Evolutionary conservation across 1,284 basidiomycete species (phyloP).

Genomic region (Cerioporus squamosus): DNA sequence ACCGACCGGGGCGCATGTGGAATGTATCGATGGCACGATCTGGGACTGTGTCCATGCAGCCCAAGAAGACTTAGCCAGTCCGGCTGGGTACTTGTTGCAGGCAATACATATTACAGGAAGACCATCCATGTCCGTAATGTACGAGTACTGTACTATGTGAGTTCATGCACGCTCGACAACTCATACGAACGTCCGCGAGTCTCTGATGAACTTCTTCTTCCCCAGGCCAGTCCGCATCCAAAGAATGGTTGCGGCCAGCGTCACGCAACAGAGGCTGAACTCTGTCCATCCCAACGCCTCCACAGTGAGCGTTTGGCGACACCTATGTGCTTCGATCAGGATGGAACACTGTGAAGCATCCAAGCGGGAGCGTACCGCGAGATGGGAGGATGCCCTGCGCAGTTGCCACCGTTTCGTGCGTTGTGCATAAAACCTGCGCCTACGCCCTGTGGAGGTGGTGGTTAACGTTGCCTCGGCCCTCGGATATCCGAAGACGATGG

Average conservation of each 20-base stretch:
- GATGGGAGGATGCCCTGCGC: constrained; percentile 54
- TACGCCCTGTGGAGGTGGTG: constrained; percentile 49
- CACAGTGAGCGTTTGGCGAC: constrained; percentile 71
- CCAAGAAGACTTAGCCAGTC: too few species aligned
- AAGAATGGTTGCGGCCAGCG: constrained; percentile 58
- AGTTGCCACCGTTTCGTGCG: constrained; percentile 61
- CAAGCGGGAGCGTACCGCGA: constrained; percentile 45
- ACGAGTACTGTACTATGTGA: too few species aligned
- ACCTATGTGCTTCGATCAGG: constrained; percentile 42
- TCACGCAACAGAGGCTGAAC: constrained; percentile 66
- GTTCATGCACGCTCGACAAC: background rate
- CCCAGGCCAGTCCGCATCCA: constrained; percentile 55
- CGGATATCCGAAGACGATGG: too few species aligned
- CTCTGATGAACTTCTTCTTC: constrained; percentile 49
- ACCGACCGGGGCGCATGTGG: too few species aligned
- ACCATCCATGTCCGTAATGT: background rate
- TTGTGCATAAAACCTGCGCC: constrained; percentile 68
- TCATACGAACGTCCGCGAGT: constrained; percentile 47
- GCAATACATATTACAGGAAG: too few species aligned
- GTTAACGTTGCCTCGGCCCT: background rate
- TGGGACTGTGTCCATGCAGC: too few species aligned
- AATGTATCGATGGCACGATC: too few species aligned
- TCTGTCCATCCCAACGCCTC: constrained; percentile 78
- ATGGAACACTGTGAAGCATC: background rate
- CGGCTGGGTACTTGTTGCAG: too few species aligned